Evolutionary conservation across 208 protist genomes (phyloP).

Genomic region (Leishmania tropica): DNA sequence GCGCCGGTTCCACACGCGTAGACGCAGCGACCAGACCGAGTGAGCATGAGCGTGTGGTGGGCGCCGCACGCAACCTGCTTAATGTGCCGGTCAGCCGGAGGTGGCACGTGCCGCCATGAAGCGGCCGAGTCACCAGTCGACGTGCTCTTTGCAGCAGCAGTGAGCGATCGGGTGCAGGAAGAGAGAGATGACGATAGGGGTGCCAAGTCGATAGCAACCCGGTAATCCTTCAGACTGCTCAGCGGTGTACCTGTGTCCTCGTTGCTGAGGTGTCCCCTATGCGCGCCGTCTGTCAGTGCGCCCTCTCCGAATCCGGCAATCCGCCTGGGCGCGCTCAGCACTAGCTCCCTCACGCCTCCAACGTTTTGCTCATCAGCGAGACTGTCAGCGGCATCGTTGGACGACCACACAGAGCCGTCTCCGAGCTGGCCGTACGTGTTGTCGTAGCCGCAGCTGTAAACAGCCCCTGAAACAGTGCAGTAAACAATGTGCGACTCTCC

Average conservation of each 20-base stretch:
- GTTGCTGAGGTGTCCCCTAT: not conserved
- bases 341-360: slow-evolving; percentile 1
- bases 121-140: not conserved
- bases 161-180: not conserved
- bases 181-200: slow-evolving; percentile 9
- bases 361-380: not conserved
- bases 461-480: slow-evolving; percentile 69
- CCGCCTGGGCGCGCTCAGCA: slow-evolving; percentile 35
- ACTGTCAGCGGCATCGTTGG: not conserved
- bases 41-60: slow-evolving; percentile 74
- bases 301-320: slow-evolving; percentile 46
- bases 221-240: slow-evolving; percentile 1
- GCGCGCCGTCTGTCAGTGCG: not conserved
- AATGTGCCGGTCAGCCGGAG: slow-evolving; percentile 34
- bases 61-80: slow-evolving; percentile 65
- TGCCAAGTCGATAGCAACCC: slow-evolving; percentile 12
- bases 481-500: slow-evolving; percentile 82
- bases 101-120: slow-evolving; percentile 15
- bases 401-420: slow-evolving; percentile 75
- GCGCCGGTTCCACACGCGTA: slow-evolving; percentile 78
- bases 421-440: slow-evolving; percentile 87
- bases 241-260: not conserved
- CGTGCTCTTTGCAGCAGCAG: not conserved
- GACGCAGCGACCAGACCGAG: slow-evolving; percentile 39
- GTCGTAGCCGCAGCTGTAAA: slow-evolving; percentile 77